phyloP scores from a whole-genome alignment of 495 filamentous ascomycete genomes.

The Aspergillus mulundensis region DNA sequence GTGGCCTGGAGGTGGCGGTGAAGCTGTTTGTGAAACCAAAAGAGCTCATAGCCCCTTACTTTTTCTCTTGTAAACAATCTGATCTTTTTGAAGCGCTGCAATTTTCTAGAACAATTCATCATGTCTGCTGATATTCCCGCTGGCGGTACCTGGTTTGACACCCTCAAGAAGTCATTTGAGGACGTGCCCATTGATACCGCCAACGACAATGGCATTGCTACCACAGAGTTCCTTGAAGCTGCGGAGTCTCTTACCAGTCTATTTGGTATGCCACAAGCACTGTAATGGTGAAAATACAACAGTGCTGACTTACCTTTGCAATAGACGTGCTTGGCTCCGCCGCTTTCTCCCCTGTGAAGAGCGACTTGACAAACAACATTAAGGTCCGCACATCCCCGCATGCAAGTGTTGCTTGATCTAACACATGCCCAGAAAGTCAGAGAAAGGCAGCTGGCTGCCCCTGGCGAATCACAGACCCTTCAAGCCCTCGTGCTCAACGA shows the following conservation, averaged over 20 bases:
- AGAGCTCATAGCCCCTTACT: not conserved
- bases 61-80: conserved; percentile 7
- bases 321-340: conserved; percentile 75
- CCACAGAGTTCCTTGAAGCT: conserved; percentile 87
- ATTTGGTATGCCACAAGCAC: conserved; percentile 62
- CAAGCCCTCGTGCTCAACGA: conserved; percentile 84
- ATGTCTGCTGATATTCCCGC: conserved; percentile 44
- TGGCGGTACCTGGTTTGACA: conserved; percentile 78
- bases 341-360: conserved; percentile 85
- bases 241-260: conserved; percentile 78
- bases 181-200: conserved; percentile 69
- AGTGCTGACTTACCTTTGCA: not conserved
- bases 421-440: conserved; percentile 73
- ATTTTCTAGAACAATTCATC: conserved; percentile 9
- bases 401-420: conserved; percentile 8
- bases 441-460: conserved; percentile 72
- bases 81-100: conserved; percentile 12
- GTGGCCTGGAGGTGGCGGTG: conserved; percentile 28
- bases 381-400: conserved; percentile 53
- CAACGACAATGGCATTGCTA: conserved; percentile 72
- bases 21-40: conserved; percentile 4
- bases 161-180: conserved; percentile 73
- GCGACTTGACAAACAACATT: conserved; percentile 85
- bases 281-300: not conserved
- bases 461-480: conserved; percentile 69